A percentile compares a stretch with the other conserved stretches of the same genome.
phyloP scores from a whole-genome alignment of 257 asterid species.

The Nicotiana attenuata region DNA sequence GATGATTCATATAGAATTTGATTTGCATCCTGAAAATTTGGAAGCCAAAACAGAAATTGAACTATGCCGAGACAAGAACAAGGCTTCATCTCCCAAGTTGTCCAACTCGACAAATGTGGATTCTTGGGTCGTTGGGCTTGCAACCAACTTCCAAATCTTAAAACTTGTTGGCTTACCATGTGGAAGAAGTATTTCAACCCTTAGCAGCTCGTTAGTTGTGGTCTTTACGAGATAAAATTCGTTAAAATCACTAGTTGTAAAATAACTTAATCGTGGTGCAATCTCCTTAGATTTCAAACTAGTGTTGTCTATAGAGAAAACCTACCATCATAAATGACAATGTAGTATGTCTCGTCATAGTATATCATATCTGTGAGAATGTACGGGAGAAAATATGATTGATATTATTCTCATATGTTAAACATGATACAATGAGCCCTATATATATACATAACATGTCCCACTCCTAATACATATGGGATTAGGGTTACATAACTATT shows the following conservation, averaged over 20 bases:
- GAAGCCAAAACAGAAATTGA: background rate
- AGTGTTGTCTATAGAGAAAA: background rate
- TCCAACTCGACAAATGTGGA: background rate
- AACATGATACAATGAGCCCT: too few relatives aligned
- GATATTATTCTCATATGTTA: too few relatives aligned
- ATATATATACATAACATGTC: too few relatives aligned
- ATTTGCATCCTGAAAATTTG: background rate
- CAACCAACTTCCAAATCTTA: background rate
- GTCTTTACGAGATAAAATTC: background rate
- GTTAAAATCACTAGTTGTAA: accelerated
- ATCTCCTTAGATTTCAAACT: too few relatives aligned
- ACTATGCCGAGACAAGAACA: background rate
- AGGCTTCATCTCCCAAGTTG: background rate
- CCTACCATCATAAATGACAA: background rate
- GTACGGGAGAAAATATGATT: too few relatives aligned
- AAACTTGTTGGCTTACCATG: background rate
- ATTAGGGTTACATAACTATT: too few relatives aligned
- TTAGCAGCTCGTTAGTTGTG: background rate
- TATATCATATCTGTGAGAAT: background rate
- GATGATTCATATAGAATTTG: background rate
- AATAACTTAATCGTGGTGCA: too few relatives aligned
- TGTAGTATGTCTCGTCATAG: background rate
- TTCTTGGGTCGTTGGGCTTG: background rate
- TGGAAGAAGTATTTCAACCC: background rate
- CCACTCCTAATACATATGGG: too few relatives aligned